Evolutionary conservation across 75 land plant genomes (phyloP), one percentile per base, ranked within the genome.

Genomic region (Selaginella tamariscina): DNA sequence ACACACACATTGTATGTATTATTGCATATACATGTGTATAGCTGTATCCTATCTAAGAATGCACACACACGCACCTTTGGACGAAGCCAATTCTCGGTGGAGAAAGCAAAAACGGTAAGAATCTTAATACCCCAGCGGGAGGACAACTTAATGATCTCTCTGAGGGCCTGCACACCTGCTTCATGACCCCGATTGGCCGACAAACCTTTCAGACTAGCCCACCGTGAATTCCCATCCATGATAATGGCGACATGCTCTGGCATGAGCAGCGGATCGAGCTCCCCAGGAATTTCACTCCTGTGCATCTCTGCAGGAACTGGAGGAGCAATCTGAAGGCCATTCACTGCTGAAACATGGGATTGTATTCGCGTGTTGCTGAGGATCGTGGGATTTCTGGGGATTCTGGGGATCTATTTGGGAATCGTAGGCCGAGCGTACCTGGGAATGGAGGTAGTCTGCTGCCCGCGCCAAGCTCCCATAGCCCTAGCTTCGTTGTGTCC

Each of bases 211-310:
- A 31, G 33, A 65, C 73, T 62, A 5, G 92, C 92, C 92, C 89
- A 88, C 71, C 92, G 54, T 5, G 74, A 73, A 56, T 88, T 88
- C 18, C 92, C 92, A 72, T 88, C 91, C 91, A 88, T 88, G 0
- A 88, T 88, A 24, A 88, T 73, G 9, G 91, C 91, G 55, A 88
- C 92, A 75, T 88, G 92, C 64, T 67, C 74, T 56, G 92, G 92
- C 77, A 88, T 28, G 27, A 64, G 33, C 21, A 67, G 67, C 30
- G 69, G 24, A 18, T 32, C 30, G 26, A 85, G 75, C 9, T 73
- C 83, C 56, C 55, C 69, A 26, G 88, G 91, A 21, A 79, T 74
- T 30, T 60, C 56, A 22, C 60, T 20, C n/a, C n/a, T 20, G 70
- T 18, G 22, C 32, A 44, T 15, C 33, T 64, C 24, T 2, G 15